Conservation (phyloP, 2,329 filamentous ascomycete species). For the Metarhizium humberi region DNA sequence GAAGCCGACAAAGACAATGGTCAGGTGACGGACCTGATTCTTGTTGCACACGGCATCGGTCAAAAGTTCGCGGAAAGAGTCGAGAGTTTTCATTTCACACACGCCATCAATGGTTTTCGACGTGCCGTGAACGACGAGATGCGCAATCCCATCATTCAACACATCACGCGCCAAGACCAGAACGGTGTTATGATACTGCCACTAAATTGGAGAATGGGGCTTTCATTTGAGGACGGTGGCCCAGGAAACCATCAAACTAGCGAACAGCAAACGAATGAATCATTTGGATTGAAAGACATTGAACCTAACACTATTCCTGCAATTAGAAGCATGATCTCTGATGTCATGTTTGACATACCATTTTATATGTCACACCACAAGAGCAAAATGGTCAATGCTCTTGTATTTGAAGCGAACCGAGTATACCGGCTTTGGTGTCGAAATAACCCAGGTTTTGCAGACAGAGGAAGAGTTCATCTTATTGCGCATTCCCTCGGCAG, state of each 20-base stretch:
- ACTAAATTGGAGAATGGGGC: slow-evolving; percentile 82
- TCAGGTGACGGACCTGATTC: slow-evolving; percentile 74
- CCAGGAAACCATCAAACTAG: slow-evolving; percentile 46
- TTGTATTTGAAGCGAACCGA: slow-evolving; percentile 83
- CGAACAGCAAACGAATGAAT: slow-evolving; percentile 45
- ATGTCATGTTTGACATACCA: slow-evolving; percentile 97
- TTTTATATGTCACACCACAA: slow-evolving; percentile 98
- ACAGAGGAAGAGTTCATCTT: slow-evolving; percentile 77
- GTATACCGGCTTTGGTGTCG: slow-evolving; percentile 93
- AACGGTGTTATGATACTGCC: slow-evolving; percentile 91
- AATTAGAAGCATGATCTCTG: slow-evolving; percentile 87
- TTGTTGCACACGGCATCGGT: slow-evolving; percentile 92
- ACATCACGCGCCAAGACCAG: slow-evolving; percentile 64
- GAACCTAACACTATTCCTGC: slow-evolving; percentile 85
- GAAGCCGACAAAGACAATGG: slow-evolving; percentile 52
- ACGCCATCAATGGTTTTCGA: slow-evolving; percentile 86
- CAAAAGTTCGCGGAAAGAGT: slow-evolving; percentile 93
- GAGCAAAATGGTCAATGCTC: slow-evolving; percentile 82
- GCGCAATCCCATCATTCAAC: slow-evolving; percentile 61
- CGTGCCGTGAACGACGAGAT: slow-evolving; percentile 80
- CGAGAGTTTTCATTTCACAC: slow-evolving; percentile 95
- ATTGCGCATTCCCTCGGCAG: slow-evolving; percentile 91
- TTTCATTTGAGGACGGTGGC: slow-evolving; percentile 78
- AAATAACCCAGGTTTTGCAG: slow-evolving; percentile 81
- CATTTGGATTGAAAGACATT: slow-evolving; percentile 70